These are phyloP conservation scores for Hericium rajendrae DNA, from an alignment of 768 basidiomycete species.

Conservation along the genomic window DNA sequence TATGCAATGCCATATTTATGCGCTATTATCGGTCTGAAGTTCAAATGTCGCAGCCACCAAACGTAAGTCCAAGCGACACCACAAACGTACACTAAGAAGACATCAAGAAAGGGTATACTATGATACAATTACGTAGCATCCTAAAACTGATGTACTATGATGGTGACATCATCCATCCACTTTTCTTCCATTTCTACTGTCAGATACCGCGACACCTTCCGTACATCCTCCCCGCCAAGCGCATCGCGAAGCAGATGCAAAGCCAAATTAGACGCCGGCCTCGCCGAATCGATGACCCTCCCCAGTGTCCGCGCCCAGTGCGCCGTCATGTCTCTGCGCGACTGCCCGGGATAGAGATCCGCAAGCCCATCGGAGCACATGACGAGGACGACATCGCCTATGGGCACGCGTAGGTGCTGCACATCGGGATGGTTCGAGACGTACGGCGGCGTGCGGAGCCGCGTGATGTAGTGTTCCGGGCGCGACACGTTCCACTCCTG, in stretches of 20 bases:
- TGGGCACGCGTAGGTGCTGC: constrained; percentile 24
- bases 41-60: not conserved
- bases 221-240: constrained; percentile 32
- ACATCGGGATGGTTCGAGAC: constrained; percentile 33
- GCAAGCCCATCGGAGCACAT: constrained; percentile 39
- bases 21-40: not conserved
- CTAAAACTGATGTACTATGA: constrained; percentile 32
- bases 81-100: too few relatives aligned
- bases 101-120: too few relatives aligned
- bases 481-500: constrained; percentile 26
- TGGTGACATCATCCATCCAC: constrained; percentile 42
- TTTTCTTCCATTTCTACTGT: constrained; percentile 42
- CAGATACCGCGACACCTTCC: constrained; percentile 31
- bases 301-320: constrained; percentile 28
- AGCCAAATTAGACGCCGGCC: constrained; percentile 25
- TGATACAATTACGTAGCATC: too few relatives aligned
- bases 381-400: constrained; percentile 22
- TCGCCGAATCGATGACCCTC: constrained; percentile 14
- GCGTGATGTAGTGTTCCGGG: constrained; percentile 22
- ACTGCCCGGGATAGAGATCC: constrained; percentile 28
- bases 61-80: too few relatives aligned
- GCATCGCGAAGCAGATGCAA: constrained; percentile 32
- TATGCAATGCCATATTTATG: not conserved
- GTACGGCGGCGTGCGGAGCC: constrained; percentile 37
- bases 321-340: constrained; percentile 22